phyloP scores from a whole-genome alignment of 192 early-diverging fungal genomes.

The Anaeromyces robustus region DNA sequence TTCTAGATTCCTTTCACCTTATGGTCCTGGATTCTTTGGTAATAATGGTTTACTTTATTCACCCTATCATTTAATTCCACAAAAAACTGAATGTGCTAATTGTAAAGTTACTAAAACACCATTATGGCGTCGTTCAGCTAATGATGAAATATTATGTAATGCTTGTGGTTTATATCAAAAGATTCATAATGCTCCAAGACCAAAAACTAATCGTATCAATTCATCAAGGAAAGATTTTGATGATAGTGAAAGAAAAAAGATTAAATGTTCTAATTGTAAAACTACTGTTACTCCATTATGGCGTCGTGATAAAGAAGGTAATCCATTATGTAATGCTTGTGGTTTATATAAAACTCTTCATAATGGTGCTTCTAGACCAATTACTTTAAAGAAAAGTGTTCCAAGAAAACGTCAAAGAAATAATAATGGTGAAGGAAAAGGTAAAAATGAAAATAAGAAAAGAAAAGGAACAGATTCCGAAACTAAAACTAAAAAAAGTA shows the following conservation, averaged over 20 bases:
- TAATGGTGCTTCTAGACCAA: constrained; percentile 9
- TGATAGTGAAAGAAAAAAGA: background rate
- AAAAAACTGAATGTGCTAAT: constrained; percentile 33
- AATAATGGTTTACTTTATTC: background rate
- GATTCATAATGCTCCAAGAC: constrained; percentile 57
- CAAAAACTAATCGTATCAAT: constrained; percentile 9
- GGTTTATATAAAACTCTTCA: constrained; percentile 83
- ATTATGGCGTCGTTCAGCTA: constrained; percentile 55
- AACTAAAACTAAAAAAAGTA: background rate
- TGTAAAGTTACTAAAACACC: constrained; percentile 54
- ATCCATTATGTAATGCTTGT: constrained; percentile 92
- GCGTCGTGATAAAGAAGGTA: constrained; percentile 78
- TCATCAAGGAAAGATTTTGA: background rate
- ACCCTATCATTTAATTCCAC: background rate
- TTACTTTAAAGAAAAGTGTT: background rate
- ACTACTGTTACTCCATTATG: constrained; percentile 85
- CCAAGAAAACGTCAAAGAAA: background rate
- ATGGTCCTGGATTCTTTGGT: background rate
- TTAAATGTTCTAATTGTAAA: constrained; percentile 58
- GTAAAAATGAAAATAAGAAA: background rate
- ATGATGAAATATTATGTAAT: constrained; percentile 66
- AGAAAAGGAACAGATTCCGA: background rate
- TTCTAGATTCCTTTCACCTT: background rate
- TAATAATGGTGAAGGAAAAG: background rate
- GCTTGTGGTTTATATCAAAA: constrained; percentile 85